Evolutionary conservation across 805 yeast genomes (phyloP).

Genomic region (Soucietia sequanensis): DNA sequence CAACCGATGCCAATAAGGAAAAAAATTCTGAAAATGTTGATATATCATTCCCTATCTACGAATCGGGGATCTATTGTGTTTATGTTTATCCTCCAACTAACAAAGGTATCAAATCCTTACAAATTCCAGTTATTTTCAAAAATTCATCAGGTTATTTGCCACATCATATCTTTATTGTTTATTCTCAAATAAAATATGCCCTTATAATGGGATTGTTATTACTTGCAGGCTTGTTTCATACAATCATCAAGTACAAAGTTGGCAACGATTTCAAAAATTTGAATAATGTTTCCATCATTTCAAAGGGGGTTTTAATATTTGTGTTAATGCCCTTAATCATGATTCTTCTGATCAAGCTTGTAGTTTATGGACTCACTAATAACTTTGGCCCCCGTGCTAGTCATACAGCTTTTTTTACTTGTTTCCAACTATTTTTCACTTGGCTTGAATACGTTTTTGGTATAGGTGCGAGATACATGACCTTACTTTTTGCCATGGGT

Average conservation of each 20-base stretch:
- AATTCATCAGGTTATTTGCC: constrained; percentile 26
- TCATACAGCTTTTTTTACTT: constrained; percentile 2
- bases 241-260: constrained; percentile 23
- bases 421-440: constrained; percentile 3
- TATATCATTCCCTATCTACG: constrained; percentile 15
- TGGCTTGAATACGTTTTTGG: constrained; percentile 6
- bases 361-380: constrained; percentile 7
- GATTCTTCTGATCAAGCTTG: background rate
- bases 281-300: constrained; percentile 25
- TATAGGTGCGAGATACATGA: constrained; percentile 12
- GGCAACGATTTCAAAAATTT: constrained; percentile 27
- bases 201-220: constrained; percentile 13
- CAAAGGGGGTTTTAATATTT: constrained; percentile 25
- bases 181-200: constrained; percentile 14
- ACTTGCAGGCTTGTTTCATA: constrained; percentile 19
- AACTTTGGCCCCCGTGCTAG: constrained; percentile 7
- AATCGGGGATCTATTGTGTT: constrained; percentile 30
- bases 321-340: constrained; percentile 19
- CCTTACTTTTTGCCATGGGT: constrained; percentile 32
- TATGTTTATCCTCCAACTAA: constrained; percentile 24
- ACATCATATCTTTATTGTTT: constrained; percentile 12
- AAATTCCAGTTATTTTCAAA: constrained; percentile 16
- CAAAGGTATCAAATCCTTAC: constrained; percentile 6
- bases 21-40: constrained; percentile 7
- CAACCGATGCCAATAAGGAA: constrained; percentile 1